A percentile compares a stretch with the other conserved stretches of the same genome.
phyloP scores from a whole-genome alignment of 106 monocot species.

The Dendrobium officinale region DNA sequence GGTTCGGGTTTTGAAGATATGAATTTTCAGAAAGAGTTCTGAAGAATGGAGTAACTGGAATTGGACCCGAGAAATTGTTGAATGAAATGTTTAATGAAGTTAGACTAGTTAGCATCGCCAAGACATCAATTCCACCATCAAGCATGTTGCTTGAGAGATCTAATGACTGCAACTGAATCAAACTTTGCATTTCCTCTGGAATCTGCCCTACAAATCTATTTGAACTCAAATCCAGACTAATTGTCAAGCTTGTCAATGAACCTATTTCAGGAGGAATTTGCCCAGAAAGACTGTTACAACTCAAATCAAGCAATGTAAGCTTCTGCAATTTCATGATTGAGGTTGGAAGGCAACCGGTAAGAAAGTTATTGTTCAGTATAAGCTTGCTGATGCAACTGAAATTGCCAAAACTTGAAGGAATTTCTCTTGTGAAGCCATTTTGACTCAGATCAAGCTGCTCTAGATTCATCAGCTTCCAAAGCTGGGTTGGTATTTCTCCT shows the following conservation, averaged over 20 bases:
- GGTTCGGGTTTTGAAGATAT: conserved; percentile 35
- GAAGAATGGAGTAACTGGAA: conserved; percentile 65
- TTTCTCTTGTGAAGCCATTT: conserved; percentile 63
- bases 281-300: conserved; percentile 48
- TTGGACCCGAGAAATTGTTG: conserved; percentile 74
- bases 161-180: conserved; percentile 53
- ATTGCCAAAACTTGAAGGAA: conserved; percentile 65
- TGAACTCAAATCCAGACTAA: conserved; percentile 44
- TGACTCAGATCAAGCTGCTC: conserved; percentile 83
- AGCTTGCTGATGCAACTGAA: conserved; percentile 67
- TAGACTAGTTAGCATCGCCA: conserved; percentile 50
- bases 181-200: conserved; percentile 37
- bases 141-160: conserved; percentile 58
- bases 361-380: conserved; percentile 49
- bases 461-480: conserved; percentile 67
- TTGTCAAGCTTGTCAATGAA: conserved; percentile 48
- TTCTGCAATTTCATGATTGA: conserved; percentile 59
- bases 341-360: conserved; percentile 39
- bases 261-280: conserved; percentile 55
- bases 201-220: conserved; percentile 45
- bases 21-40: conserved; percentile 38
- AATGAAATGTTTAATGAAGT: conserved; percentile 58
- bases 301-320: conserved; percentile 56
- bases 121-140: conserved; percentile 33
- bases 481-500: conserved; percentile 57